These are phyloP conservation scores for Aspergillus campestris DNA, from an alignment of 495 filamentous ascomycete genomes.

Conservation along the genomic window DNA sequence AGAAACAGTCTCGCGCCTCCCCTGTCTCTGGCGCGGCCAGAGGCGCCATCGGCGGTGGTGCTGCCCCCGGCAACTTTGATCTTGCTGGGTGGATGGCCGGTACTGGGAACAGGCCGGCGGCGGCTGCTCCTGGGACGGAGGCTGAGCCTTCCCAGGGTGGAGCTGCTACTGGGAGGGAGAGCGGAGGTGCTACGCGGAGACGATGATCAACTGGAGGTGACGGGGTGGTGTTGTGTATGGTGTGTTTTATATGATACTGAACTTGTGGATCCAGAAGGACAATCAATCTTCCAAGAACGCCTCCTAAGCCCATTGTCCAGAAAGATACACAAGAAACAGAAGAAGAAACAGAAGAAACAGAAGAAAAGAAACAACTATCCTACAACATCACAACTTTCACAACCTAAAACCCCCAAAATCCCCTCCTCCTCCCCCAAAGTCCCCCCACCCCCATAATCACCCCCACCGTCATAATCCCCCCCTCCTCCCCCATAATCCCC, in stretches of 20 bases:
- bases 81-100: conserved; percentile 76
- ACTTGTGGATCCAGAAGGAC: too few relatives aligned
- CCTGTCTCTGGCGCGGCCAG: conserved; percentile 45
- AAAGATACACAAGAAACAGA: not conserved
- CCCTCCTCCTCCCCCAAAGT: not conserved
- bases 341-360: not conserved
- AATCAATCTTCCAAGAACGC: too few relatives aligned
- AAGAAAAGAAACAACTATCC: not conserved
- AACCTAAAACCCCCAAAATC: conserved; percentile 41
- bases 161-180: conserved; percentile 30
- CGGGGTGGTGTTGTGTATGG: not conserved
- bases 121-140: conserved; percentile 15
- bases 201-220: conserved; percentile 20
- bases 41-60: conserved; percentile 31
- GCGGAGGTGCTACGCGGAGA: conserved; percentile 23
- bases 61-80: conserved; percentile 58
- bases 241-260: too few relatives aligned
- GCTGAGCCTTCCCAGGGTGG: conserved; percentile 12
- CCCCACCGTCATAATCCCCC: conserved; percentile 41
- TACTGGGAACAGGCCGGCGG: conserved; percentile 20
- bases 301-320: too few relatives aligned
- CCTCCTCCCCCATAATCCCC: conserved; percentile 32
- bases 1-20: conserved; percentile 74
- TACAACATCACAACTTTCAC: not conserved
- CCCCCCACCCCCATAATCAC: conserved; percentile 36